These are phyloP conservation scores for Pulicaria dysenterica DNA, from an alignment of 129 eudicot genomes.

Conservation along the genomic window DNA sequence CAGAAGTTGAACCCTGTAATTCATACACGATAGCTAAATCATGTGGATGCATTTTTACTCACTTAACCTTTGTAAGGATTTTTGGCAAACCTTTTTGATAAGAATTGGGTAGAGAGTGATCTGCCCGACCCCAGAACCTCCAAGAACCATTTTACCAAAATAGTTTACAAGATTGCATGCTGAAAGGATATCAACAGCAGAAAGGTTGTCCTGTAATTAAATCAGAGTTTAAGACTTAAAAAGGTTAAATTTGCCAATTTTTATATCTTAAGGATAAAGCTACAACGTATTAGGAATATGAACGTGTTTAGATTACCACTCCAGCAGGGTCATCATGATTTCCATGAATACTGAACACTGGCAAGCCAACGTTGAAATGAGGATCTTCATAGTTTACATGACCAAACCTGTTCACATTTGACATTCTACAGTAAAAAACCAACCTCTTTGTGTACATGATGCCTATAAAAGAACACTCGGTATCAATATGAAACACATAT, in stretches of 20 bases:
- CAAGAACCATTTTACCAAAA: conserved; percentile 96
- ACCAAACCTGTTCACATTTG: conserved; percentile 72
- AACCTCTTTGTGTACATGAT: neutral
- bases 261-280: neutral
- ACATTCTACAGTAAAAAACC: neutral
- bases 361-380: conserved; percentile 97
- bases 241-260: neutral
- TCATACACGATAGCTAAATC: neutral
- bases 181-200: conserved; percentile 98
- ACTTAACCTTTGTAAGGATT: conserved; percentile 10
- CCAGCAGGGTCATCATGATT: conserved; percentile 99
- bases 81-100: conserved; percentile 67
- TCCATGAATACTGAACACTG: conserved; percentile 98
- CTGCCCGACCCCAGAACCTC: conserved; percentile 98
- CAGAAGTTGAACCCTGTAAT: conserved; percentile 82
- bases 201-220: conserved; percentile 88
- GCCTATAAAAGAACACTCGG: neutral
- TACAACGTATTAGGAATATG: neutral
- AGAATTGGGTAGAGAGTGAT: conserved; percentile 91
- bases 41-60: neutral
- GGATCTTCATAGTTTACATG: conserved; percentile 99
- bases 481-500: conserved; percentile 1
- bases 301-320: conserved; percentile 59
- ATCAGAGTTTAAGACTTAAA: conserved; percentile 26
- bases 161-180: conserved; percentile 98